These are phyloP conservation scores for Solanum stenotomum DNA, from an alignment of 257 asterid genomes.

Conservation along the genomic window DNA sequence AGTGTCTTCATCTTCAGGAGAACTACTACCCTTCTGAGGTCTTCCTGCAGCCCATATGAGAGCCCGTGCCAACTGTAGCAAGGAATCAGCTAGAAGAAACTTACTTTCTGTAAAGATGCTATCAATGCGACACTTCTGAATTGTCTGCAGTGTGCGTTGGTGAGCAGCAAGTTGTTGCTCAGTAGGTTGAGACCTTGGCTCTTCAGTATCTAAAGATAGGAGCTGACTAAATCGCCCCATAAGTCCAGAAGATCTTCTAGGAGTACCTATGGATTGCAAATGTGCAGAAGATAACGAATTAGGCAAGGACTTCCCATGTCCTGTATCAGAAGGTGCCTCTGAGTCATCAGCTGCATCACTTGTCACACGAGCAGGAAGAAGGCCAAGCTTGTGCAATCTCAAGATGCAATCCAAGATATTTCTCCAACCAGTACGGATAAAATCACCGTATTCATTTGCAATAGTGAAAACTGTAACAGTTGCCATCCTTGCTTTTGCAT, in stretches of 20 bases:
- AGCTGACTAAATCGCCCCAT: constrained; percentile 97
- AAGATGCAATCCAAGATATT: constrained; percentile 82
- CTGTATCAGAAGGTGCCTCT: constrained; percentile 64
- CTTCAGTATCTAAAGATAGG: constrained; percentile 81
- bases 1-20: constrained; percentile 93
- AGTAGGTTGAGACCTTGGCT: constrained; percentile 89
- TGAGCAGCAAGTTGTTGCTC: constrained; percentile 96
- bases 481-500: constrained; percentile 89
- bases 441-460: constrained; percentile 85
- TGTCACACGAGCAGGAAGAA: constrained; percentile 93
- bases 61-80: constrained; percentile 86
- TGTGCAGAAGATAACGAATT: constrained; percentile 71
- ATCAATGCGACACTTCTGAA: constrained; percentile 86
- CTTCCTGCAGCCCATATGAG: constrained; percentile 94
- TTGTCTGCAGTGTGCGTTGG: constrained; percentile 88
- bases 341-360: constrained; percentile 92
- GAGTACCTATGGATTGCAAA: constrained; percentile 74
- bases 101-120: constrained; percentile 89
- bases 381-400: constrained; percentile 88
- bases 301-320: constrained; percentile 74
- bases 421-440: constrained; percentile 92
- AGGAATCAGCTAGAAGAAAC: constrained; percentile 74
- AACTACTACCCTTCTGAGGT: constrained; percentile 71
- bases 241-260: constrained; percentile 89
- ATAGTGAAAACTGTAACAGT: constrained; percentile 86